Conservation (phyloP, 2,329 filamentous ascomycete species). For the Plenodomus lindquistii region DNA sequence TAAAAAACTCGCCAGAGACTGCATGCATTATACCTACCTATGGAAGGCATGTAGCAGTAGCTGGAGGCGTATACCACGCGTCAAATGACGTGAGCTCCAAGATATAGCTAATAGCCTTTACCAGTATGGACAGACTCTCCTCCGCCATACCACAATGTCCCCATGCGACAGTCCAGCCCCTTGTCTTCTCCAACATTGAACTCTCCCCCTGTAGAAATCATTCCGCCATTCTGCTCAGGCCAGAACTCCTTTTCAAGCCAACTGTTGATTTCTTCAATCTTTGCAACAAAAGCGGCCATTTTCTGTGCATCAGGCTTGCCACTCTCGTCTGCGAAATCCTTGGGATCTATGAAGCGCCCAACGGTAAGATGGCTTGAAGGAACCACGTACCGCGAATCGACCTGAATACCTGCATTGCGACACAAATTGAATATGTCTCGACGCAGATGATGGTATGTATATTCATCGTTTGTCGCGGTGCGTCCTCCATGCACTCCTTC, state of each 20-base stretch:
- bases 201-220: constrained; percentile 61
- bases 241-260: constrained; percentile 75
- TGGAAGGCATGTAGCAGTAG: too few species aligned
- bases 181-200: constrained; percentile 88
- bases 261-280: constrained; percentile 75
- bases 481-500: constrained; percentile 52
- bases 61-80: too few species aligned
- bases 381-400: constrained; percentile 82
- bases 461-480: constrained; percentile 60
- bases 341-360: constrained; percentile 72
- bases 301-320: constrained; percentile 57
- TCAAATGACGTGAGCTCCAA: too few species aligned
- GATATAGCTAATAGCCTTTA: constrained; percentile 53
- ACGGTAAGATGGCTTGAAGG: constrained; percentile 90
- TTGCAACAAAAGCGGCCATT: constrained; percentile 66
- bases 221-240: constrained; percentile 52
- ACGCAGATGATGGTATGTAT: constrained; percentile 89
- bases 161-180: constrained; percentile 75
- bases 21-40: too few species aligned
- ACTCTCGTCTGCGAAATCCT: constrained; percentile 55
- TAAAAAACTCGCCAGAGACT: too few species aligned
- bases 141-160: constrained; percentile 74
- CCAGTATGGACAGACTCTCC: constrained; percentile 69
- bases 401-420: constrained; percentile 64
- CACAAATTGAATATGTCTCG: constrained; percentile 72